These are phyloP conservation scores for Rosa persica DNA, from an alignment of 306 rosid genomes.

Conservation along the genomic window DNA sequence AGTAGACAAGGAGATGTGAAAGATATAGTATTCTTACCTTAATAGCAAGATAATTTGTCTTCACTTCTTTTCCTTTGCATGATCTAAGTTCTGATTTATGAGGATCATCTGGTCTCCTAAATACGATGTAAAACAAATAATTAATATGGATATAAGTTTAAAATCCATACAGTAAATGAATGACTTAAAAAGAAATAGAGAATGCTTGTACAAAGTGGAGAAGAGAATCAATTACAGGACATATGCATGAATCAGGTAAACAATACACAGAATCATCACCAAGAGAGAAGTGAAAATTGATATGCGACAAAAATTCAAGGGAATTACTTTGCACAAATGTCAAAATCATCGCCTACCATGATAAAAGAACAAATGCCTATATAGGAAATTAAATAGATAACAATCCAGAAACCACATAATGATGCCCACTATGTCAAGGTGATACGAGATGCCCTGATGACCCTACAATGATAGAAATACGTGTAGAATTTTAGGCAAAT, in stretches of 20 bases:
- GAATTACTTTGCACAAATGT: neutral
- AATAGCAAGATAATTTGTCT: conserved; percentile 18
- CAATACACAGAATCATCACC: neutral
- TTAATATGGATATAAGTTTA: neutral
- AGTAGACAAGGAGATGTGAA: conserved; percentile 16
- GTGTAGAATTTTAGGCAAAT: neutral
- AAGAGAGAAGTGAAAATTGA: neutral
- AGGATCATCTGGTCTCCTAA: conserved; percentile 14
- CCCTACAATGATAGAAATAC: neutral
- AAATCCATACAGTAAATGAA: neutral
- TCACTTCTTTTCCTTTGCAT: conserved; percentile 28
- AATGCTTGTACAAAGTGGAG: neutral
- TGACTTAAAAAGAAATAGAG: neutral
- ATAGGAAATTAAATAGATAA: neutral
- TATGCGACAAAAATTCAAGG: neutral
- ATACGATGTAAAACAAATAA: neutral
- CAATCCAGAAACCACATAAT: neutral
- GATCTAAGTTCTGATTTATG: conserved; percentile 14
- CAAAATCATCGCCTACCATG: neutral
- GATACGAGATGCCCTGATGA: neutral
- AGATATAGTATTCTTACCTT: conserved; percentile 39
- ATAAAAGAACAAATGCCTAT: neutral
- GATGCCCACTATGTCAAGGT: neutral
- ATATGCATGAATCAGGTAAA: neutral
- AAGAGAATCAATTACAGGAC: neutral